phyloP scores from a whole-genome alignment of 345 rosid genomes.

The Camelina laxa region DNA sequence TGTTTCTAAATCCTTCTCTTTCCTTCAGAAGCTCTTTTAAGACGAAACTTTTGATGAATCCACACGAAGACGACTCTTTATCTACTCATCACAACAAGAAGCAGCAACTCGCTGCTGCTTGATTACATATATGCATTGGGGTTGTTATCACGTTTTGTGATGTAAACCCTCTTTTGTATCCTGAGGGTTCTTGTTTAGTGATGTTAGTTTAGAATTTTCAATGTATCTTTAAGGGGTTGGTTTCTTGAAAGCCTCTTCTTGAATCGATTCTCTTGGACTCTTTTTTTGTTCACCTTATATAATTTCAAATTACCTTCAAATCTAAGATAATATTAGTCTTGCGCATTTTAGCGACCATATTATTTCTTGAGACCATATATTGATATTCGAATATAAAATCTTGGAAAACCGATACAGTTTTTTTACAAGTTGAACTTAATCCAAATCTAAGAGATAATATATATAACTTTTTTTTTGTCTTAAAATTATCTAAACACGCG shows the following conservation, averaged over 20 bases:
- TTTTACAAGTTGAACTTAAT: slow-evolving; percentile 1
- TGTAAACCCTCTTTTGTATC: slow-evolving; percentile 6
- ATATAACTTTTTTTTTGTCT: neutral
- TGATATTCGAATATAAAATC: neutral
- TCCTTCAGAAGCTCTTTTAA: slow-evolving; percentile 28
- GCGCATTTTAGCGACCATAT: neutral
- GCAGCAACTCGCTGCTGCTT: slow-evolving; percentile 40
- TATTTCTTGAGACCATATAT: neutral
- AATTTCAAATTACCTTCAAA: neutral
- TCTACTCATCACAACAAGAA: slow-evolving; percentile 36
- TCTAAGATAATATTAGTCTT: neutral
- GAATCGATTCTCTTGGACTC: neutral
- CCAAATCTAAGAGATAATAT: neutral
- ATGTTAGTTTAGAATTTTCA: neutral
- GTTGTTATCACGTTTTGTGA: neutral
- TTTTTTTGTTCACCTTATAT: neutral
- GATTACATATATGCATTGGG: slow-evolving; percentile 9
- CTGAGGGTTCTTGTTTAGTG: neutral
- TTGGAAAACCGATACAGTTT: neutral
- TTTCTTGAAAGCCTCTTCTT: no score
- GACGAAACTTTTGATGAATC: slow-evolving; percentile 32
- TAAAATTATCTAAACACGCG: neutral
- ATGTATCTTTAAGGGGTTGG: no score
- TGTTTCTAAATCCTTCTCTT: slow-evolving; percentile 30
- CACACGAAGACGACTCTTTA: slow-evolving; percentile 39